Evolutionary conservation across 2,329 filamentous ascomycete species (phyloP), one percentile per base, ranked within the genome.

Genomic region (Mycocentrospora acerina): DNA sequence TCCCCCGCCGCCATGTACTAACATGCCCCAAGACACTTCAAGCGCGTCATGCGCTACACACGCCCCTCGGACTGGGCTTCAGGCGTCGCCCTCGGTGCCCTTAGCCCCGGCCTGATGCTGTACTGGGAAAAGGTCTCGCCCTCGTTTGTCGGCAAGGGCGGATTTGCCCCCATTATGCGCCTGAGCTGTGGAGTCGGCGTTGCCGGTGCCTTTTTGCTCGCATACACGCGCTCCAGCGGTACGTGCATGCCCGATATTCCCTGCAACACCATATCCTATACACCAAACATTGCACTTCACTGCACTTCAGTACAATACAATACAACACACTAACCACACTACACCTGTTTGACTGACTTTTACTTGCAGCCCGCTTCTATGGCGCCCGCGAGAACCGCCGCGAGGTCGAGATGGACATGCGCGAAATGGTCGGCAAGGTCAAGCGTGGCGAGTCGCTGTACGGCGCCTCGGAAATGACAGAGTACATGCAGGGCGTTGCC

Each of bases 361-460:
- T n/a, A n/a, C n/a, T n/a, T 24, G 30, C 62, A 95, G 90, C 91
- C 62, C 87, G 93, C 52, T 97, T 98, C 74, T 97, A 96, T 73
- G 93, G 93, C 59, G 88, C 90, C 71, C 84, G 81, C 32, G 93
- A 98, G 71, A 98, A 98, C 73, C 74, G 84, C 37, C 84, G 93
- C 59, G 93, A 98, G 71, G 76, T 93, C 41, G 86, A 95, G 51
- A 85, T 95, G 85, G 93, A 98, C 67, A 97, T 97, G 90, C 81
- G 82, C 51, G 93, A 98, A 72, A 98, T 98, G 93, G 90, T 96
- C 25, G 81, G 83, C 68, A 94, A 91, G 73, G 90, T 97, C 67
- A 98, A 97, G 80, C 81, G 79, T 43, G 91, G 91, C 51, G 80
- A 95, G 75, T 79, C 93, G 24, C 76, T 97, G 32, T 98, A 98